Evolutionary conservation across 2,329 filamentous ascomycete genomes (phyloP).

Genomic region (Alternaria infectoria): DNA sequence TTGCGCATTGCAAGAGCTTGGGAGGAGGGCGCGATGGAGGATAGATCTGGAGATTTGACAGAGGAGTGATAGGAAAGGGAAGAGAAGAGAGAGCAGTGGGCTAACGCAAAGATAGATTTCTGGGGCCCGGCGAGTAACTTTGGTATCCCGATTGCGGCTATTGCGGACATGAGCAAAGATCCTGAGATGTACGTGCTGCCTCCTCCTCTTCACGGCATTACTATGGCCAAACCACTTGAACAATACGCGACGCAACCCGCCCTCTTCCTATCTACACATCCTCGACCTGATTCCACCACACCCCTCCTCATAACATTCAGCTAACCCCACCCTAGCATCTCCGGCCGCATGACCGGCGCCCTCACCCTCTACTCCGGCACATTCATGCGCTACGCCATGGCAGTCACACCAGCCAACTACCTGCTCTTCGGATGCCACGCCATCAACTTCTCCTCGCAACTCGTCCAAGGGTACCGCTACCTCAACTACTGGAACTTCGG

Average conservation of each 20-base stretch:
- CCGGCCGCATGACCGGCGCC: slow-evolving; percentile 67
- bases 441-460: slow-evolving; percentile 68
- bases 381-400: slow-evolving; percentile 72
- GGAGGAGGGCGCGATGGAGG: neutral
- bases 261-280: neutral
- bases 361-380: slow-evolving; percentile 66
- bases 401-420: slow-evolving; percentile 69
- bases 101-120: slow-evolving; percentile 52
- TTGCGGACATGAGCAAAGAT: slow-evolving; percentile 61
- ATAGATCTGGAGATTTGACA: neutral
- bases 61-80: neutral
- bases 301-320: neutral
- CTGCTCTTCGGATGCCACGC: slow-evolving; percentile 72
- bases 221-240: neutral
- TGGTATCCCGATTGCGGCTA: slow-evolving; percentile 60
- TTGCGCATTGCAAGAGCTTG: neutral
- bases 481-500: slow-evolving; percentile 65
- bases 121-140: slow-evolving; percentile 61
- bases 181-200: slow-evolving; percentile 55
- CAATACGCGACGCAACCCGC: neutral
- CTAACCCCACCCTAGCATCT: slow-evolving; percentile 59
- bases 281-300: neutral
- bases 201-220: neutral
- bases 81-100: neutral
- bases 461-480: slow-evolving; percentile 67